Conservation (phyloP, 768 basidiomycete species). For the Podaxis mareebaensis region DNA sequence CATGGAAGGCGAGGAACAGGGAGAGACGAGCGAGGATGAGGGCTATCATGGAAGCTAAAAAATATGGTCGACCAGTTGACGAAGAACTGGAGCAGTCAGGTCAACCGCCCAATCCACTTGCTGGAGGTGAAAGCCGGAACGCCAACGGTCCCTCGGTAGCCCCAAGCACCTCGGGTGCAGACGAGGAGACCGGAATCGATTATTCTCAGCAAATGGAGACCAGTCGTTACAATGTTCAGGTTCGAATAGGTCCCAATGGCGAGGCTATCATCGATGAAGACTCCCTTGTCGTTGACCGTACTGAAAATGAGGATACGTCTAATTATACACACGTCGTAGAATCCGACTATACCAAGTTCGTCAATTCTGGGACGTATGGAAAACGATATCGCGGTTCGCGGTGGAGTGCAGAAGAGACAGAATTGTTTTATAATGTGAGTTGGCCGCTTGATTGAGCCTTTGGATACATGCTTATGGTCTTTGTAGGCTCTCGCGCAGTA, state of each 20-base stretch:
- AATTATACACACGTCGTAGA: constrained; percentile 80
- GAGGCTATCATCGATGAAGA: constrained; percentile 87
- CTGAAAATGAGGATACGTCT: constrained; percentile 64
- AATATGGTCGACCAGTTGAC: constrained; percentile 65
- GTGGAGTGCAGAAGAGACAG: constrained; percentile 91
- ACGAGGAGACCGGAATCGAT: constrained; percentile 64
- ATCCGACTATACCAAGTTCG: constrained; percentile 81
- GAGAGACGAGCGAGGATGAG: constrained; percentile 69
- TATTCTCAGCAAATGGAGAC: constrained; percentile 65
- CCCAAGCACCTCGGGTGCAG: constrained; percentile 22
- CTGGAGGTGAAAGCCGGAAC: constrained; percentile 19
- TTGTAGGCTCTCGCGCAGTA: constrained; percentile 85
- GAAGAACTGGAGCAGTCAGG: constrained; percentile 32
- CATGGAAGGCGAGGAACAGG: constrained; percentile 69
- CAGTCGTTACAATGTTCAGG: constrained; percentile 80
- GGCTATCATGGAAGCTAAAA: constrained; percentile 67
- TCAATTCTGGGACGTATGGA: constrained; percentile 81
- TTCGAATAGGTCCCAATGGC: constrained; percentile 85
- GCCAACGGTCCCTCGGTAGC: not conserved
- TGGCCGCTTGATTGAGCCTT: not conserved
- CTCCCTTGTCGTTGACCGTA: constrained; percentile 77
- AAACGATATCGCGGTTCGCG: constrained; percentile 80
- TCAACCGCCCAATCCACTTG: constrained; percentile 15
- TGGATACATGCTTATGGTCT: constrained; percentile 15
- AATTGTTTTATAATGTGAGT: constrained; percentile 81